Base-by-base conservation (phyloP, 2,329 filamentous ascomycete genomes). In the Sordariomycetes sp. region DNA sequence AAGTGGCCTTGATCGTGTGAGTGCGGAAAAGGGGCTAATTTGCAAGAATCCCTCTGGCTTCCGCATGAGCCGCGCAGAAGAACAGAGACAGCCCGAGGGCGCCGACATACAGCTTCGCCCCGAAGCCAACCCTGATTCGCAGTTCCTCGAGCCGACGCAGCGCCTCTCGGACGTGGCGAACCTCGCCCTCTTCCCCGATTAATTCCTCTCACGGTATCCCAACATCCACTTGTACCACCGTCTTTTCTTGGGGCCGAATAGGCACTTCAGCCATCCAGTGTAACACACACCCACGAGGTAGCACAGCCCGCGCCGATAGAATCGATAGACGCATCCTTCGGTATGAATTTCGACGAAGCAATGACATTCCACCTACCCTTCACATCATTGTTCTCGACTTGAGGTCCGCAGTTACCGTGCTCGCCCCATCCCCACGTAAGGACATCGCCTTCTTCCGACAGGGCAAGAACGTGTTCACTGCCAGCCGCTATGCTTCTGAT, bases 371-470 rank as follows among this genome's bases (percentile, higher is more conserved):
- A 85, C 39, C 66, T 67, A 8, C 72, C 80, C 42, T 79, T 81
- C 30, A 87, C 77, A 55, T 84, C 75, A 32, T 75, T 77, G 40
- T 70, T 63, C 14, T 69, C 62, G 40, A 77, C 74, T 10, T 71
- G 64, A 23, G 76, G 73, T 4, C 92, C 92, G 54, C 92, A 98
- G 54, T 98, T 98, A 2, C 92, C 92, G 59, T 98, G 92, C 58
- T 96, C 90, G 3, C 87, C 88, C 92, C 92, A 98, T 15, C 92
- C 92, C 86, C 90, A 96, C 2, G 85, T 75, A 32, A 93, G 59
- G 2, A 94, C 75, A 33, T 79, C 72, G 2, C 75, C 75, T 15
- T 70, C 64, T 8, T 59, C 60, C 0, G 82, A 77, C 18, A 90
- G 57, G 8, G 78, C 85, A 41, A 96, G 58, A n/a, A 75, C 77